A percentile compares a stretch with the other conserved stretches of the same genome.
Evolutionary conservation across 1,284 basidiomycete genomes (phyloP).

Genomic region (Puccinia polysora): DNA sequence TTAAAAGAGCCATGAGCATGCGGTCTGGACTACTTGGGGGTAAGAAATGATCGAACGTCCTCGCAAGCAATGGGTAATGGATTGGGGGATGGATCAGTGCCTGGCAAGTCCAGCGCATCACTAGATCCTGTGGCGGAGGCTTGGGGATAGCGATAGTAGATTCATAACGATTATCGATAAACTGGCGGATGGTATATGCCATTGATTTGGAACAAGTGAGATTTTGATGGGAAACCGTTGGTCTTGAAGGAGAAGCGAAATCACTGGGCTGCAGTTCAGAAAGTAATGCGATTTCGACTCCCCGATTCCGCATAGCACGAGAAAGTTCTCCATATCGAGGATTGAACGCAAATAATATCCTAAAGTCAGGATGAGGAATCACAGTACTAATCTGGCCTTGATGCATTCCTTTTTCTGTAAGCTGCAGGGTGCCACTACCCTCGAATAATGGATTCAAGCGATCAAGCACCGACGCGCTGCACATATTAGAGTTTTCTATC

Average conservation of each 20-base stretch:
- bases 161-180: background rate
- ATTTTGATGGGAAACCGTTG: background rate
- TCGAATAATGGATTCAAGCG: slow-evolving; percentile 96
- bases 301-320: slow-evolving; percentile 96
- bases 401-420: slow-evolving; percentile 85
- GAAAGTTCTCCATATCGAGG: slow-evolving; percentile 88
- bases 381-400: slow-evolving; percentile 70
- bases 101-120: slow-evolving; percentile 23
- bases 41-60: slow-evolving; percentile 17
- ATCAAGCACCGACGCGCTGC: slow-evolving; percentile 91
- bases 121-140: background rate
- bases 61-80: slow-evolving; percentile 20
- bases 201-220: background rate
- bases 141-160: background rate
- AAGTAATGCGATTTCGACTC: slow-evolving; percentile 69
- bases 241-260: background rate
- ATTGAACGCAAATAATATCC: slow-evolving; percentile 91
- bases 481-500: slow-evolving; percentile 89
- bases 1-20: slow-evolving; percentile 1
- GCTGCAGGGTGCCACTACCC: slow-evolving; percentile 68
- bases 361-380: slow-evolving; percentile 78
- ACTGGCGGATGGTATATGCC: background rate
- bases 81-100: slow-evolving; percentile 25
- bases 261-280: background rate
- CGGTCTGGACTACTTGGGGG: background rate